Conservation (phyloP, 106 monocot genomes). For the Dioscorea alata region DNA sequence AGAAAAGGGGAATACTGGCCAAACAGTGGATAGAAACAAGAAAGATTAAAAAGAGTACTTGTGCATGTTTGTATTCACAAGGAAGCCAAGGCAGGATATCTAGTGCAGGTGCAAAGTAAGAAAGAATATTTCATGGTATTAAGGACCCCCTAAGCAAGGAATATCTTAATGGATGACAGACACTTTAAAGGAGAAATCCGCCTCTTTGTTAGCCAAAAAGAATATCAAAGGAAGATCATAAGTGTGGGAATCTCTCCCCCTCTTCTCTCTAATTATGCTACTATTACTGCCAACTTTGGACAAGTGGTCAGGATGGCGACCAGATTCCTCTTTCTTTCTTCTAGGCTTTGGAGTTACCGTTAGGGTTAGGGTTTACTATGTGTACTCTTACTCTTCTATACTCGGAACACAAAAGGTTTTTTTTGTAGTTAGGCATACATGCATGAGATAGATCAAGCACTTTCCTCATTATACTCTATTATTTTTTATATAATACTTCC, state of each 20-base stretch:
- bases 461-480: too few species aligned
- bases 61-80: conserved; percentile 12
- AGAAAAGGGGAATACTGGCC: conserved; percentile 28
- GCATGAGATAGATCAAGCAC: too few species aligned
- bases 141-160: conserved; percentile 54
- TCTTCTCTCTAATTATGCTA: neutral
- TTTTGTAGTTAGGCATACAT: too few species aligned
- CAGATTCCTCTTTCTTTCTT: conserved; percentile 46
- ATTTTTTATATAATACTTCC: too few species aligned
- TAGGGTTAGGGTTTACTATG: too few species aligned
- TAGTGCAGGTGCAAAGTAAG: conserved; percentile 8
- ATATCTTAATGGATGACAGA: conserved; percentile 35
- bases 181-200: neutral
- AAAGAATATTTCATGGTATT: conserved; percentile 17
- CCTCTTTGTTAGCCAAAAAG: conserved; percentile 23
- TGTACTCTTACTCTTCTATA: too few species aligned
- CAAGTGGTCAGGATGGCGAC: conserved; percentile 92
- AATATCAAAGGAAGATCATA: conserved; percentile 18
- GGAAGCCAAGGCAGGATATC: conserved; percentile 14
- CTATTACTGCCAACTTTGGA: conserved; percentile 44
- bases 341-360: too few species aligned
- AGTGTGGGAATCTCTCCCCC: conserved; percentile 46
- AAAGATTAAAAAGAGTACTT: neutral
- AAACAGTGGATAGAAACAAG: neutral
- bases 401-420: too few species aligned